Evolutionary conservation across 2,329 filamentous ascomycete genomes (phyloP), one percentile per base, ranked within the genome.

Genomic region (Colletotrichum tropicicola): DNA sequence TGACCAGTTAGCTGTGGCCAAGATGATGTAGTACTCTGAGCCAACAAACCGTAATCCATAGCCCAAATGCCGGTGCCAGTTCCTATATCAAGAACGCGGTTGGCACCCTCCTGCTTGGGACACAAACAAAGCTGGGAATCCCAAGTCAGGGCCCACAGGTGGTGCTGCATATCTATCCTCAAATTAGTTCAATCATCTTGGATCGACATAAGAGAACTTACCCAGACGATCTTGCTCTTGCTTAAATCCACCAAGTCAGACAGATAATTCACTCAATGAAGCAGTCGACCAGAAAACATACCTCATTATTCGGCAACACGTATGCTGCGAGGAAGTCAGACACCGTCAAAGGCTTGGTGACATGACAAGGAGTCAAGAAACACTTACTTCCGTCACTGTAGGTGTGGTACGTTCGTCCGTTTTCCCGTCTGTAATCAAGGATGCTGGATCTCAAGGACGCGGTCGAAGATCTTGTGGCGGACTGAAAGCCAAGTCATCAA

Each of bases 151-250:
- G 59, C 32, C 45, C 75, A 77, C 0, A 78, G 61, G 35, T 78
- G 73, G 54, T 80, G 77, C 66, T 79, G 76, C 0, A 80, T 61
- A 58, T 79, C 75, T 73, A n/a, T 41, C 10, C 69, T 2, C 12
- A 37, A 21, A 3, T 13, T 10, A 15, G 9, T 30, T 15, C 13
- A 6, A 32, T 6, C 30, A 32, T 32, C 13, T 7, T 7, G 30
- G 7, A 7, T 13, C 30, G 30, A 6, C 6, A 13, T 32, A 6
- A 13, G 30, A 19, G n/a, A 0, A 8, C 27, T 41, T 51, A 43
- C 41, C 47, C 43, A 47, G 8, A 35, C 59, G 58, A 9, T 76
- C 54, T 28, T 73, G 73, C n/a, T 75, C 73, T 64, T 73, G 73
- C 58, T 76, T 28, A 12, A 7, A 7, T 19, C 15, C 10, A 23